Evolutionary conservation across 495 filamentous ascomycete genomes (phyloP), one percentile per base, ranked within the genome.

Genomic region (Penicillium taxi): DNA sequence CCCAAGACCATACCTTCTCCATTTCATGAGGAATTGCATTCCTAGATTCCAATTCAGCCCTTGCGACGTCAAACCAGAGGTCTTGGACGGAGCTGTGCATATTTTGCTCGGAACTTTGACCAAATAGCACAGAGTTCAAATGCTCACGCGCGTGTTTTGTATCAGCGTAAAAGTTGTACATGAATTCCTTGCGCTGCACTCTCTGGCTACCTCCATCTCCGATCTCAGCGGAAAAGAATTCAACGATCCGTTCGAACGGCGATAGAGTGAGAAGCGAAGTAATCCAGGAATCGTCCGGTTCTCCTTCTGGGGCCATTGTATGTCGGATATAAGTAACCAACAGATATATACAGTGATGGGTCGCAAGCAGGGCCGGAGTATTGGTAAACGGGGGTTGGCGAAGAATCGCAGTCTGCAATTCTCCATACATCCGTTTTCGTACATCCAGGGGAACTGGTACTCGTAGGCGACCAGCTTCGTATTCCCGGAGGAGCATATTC

Each of bases 211-310:
- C 59, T 6, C 66, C 64, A 29, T 69, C 61, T 1, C 66, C 66
- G 8, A 69, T 66, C 37, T 69, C 66, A 0, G 66, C 66, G 11
- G 66, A 67, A 47, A 69, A 69, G 35, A 56, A 69, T 31, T 69
- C 62, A 30, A 65, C 59, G 5, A 64, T 54, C 2, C 66, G 63
- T 13, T 41, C 33, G 23, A 67, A 66, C 5, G 64, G 63, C n/a
- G 66, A 61, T 8, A 63, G 35, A 1, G 63, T 65, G 14, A 69
- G 56, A 21, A 69, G 45, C 0, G 64, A 67, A 35, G 56, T 60
- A 32, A 69, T 67, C 64, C 64, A 69, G 11, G 58, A 60, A 34
- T 67, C 59, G 31, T 69, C 59, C 5, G 50, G 42, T 9, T 49
- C 47, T 2, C 32, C 52, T 17, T 61, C 64, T 1, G 59, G 47